Evolutionary conservation across 1,139 yeast species (phyloP), one percentile per base, ranked within the genome.

Genomic region (Suhomyces maxii): DNA sequence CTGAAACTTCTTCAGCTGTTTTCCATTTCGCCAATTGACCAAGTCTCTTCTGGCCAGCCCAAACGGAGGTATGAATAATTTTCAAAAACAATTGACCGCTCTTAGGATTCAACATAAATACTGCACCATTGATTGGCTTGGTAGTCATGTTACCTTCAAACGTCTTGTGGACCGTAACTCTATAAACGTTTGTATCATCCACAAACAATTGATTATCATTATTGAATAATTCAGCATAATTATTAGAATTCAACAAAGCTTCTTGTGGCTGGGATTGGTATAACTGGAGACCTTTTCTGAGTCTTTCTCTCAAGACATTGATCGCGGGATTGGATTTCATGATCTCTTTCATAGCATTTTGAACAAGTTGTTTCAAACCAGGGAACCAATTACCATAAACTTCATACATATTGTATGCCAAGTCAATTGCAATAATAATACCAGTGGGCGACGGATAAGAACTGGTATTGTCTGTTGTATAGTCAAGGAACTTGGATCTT

Each of bases 381-480:
- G 95, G 93, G 70, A 93, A 88, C 98, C 99, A 95, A 58, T 89
- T 90, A 33, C 99, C 99, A 65, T 89, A 95, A 0, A 96, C 93
- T 65, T 90, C 97, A 61, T 89, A 90, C 86, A 90, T 88, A 64
- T 93, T 93, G 65, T 95, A 95, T 0, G 99, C 97, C 57, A 95
- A 74, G 67, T 95, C 99, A 53, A 95, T 79, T 28, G 95, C 96
- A 43, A 95, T 79, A 76, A 93, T 82, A 5, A 89, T 77, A 52
- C 99, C 99, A 0, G 97, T 89, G 2, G 97, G 91, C 0, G 96
- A 86, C 3, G 99, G 99, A 60, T 95, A 95, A 44, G 86, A 76
- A 55, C 93, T 86, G 7, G 86, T 77, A 50, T 83, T 87, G 61
- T 93, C 99, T 1, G 89, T 81, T 2, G 98, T 91, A 60, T 95